These are phyloP conservation scores for Pseudozyma flocculosa DNA, from an alignment of 1,284 basidiomycete genomes.

Conservation along the genomic window DNA sequence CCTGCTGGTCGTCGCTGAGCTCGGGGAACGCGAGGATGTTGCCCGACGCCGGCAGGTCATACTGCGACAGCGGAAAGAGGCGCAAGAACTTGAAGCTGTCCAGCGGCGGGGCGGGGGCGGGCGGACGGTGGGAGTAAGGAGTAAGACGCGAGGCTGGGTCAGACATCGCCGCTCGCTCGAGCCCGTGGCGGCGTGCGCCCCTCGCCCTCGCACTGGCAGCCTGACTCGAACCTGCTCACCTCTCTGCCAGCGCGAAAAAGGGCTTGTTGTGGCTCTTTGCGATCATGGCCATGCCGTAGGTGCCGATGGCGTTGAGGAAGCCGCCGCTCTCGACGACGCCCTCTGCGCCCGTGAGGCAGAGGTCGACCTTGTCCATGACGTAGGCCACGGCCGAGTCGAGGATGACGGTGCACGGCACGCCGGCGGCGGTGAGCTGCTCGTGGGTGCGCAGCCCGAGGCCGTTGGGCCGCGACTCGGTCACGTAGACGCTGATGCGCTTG, in stretches of 20 bases:
- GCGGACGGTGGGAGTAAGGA: too few species aligned
- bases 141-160: too few species aligned
- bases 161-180: too few species aligned
- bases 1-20: neutral
- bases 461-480: conserved; percentile 88
- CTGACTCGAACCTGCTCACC: too few species aligned
- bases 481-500: conserved; percentile 94
- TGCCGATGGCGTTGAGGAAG: conserved; percentile 71
- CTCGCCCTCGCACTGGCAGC: too few species aligned
- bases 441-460: conserved; percentile 62
- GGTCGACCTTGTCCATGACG: conserved; percentile 91
- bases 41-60: conserved; percentile 72
- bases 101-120: too few species aligned
- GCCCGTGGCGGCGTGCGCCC: too few species aligned
- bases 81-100: conserved; percentile 90
- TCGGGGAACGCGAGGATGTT: conserved; percentile 36
- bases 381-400: conserved; percentile 96
- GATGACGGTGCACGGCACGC: conserved; percentile 90
- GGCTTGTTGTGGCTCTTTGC: conserved; percentile 93
- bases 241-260: conserved; percentile 90
- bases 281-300: conserved; percentile 93
- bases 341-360: conserved; percentile 93
- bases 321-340: conserved; percentile 87
- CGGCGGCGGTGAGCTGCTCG: conserved; percentile 63
- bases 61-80: conserved; percentile 92